A percentile compares a stretch with the other conserved stretches of the same genome.
Conservation (phyloP, 2,329 filamentous ascomycete genomes). For the Stagonosporopsis vannaccii region DNA sequence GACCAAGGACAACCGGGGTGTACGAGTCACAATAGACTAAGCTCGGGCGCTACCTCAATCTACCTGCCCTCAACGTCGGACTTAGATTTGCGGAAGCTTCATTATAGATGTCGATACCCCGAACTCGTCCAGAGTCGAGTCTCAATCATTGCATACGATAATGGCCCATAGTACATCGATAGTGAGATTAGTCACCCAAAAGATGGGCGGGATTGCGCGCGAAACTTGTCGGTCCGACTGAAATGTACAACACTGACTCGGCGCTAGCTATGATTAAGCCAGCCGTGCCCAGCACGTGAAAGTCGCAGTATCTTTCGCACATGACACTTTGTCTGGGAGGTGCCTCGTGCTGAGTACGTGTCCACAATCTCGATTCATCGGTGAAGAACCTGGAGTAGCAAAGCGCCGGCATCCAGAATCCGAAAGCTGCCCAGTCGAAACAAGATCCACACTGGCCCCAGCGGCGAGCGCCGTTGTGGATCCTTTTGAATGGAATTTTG, state of each 20-base stretch:
- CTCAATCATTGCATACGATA: neutral
- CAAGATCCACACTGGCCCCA: neutral
- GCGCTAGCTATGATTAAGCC: neutral
- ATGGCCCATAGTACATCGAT: neutral
- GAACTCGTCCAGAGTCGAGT: neutral
- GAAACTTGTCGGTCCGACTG: neutral
- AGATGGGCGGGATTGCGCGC: neutral
- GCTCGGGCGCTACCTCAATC: too few relatives aligned
- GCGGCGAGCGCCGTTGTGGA: neutral
- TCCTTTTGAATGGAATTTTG: neutral
- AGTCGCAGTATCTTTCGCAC: constrained; percentile 1
- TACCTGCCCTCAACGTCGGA: neutral
- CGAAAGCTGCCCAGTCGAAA: constrained; percentile 1
- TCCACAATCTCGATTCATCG: constrained; percentile 3
- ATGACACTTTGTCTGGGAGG: neutral
- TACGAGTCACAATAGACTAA: constrained; percentile 29
- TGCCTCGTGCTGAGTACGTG: constrained; percentile 1
- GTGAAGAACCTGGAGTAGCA: constrained; percentile 1
- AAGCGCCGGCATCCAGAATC: constrained; percentile 2
- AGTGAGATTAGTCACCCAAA: neutral
- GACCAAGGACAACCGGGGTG: constrained; percentile 34
- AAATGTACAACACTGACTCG: constrained; percentile 4
- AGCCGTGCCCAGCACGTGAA: neutral
- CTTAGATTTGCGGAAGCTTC: neutral
- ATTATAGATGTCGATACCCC: neutral